Evolutionary conservation across 441 rosid genomes (phyloP).

Genomic region (Brassica hybrid): DNA sequence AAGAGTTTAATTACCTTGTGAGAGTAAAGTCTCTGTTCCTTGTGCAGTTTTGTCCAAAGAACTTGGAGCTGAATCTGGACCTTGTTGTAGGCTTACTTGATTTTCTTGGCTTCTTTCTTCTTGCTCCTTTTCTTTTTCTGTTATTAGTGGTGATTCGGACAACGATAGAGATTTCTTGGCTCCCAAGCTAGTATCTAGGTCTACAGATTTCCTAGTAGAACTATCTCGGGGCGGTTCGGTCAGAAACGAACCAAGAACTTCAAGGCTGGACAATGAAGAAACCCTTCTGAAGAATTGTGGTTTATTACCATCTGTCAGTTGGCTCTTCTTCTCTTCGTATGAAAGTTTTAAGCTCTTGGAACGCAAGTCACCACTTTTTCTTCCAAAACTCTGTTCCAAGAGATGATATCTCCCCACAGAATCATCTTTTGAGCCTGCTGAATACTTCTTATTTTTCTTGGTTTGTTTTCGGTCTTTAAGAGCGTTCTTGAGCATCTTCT

Average conservation of each 20-base stretch:
- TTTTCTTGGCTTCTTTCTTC: constrained; percentile 38
- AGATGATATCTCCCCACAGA: constrained; percentile 63
- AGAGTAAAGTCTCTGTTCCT: no score
- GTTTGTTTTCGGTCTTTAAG: constrained; percentile 53
- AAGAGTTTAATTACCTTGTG: no score
- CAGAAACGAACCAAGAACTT: constrained; percentile 58
- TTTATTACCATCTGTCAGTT: constrained; percentile 36
- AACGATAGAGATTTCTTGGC: constrained; percentile 17
- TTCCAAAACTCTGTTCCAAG: constrained; percentile 47
- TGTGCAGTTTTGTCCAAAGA: constrained; percentile 28
- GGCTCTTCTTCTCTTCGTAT: constrained; percentile 49
- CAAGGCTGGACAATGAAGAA: constrained; percentile 80
- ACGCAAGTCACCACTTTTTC: constrained; percentile 48
- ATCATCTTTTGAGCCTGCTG: constrained; percentile 45
- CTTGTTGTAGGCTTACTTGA: constrained; percentile 23
- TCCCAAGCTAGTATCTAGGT: constrained; percentile 25
- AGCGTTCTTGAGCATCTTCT: constrained; percentile 63
- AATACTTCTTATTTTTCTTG: constrained; percentile 33
- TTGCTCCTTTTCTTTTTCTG: constrained; percentile 38
- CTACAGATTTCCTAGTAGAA: constrained; percentile 29
- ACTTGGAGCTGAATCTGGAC: constrained; percentile 39
- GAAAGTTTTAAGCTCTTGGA: constrained; percentile 70
- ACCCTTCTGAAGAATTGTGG: constrained; percentile 66
- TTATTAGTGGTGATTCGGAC: constrained; percentile 33
- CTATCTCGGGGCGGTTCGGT: constrained; percentile 48